Evolutionary conservation across 1,284 basidiomycete species (phyloP).

Genomic region (Mycena citricolor): DNA sequence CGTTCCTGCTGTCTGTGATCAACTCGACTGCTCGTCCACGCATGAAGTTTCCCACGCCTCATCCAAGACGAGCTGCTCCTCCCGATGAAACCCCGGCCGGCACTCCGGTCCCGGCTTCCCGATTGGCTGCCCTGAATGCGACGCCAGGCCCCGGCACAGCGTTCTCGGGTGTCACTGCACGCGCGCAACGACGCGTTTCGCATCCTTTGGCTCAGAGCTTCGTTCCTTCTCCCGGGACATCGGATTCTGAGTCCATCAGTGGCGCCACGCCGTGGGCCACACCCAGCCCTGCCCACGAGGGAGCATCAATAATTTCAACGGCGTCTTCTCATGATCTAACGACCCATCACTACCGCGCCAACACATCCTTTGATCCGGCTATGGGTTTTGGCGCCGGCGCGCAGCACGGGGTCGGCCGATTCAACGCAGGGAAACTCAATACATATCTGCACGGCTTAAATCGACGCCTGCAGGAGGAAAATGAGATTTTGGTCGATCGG

Average conservation of each 20-base stretch:
- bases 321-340: constrained; percentile 84
- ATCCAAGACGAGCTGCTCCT: constrained; percentile 42
- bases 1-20: constrained; percentile 76
- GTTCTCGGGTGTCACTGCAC: constrained; percentile 65
- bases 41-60: constrained; percentile 63
- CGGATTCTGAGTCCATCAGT: constrained; percentile 31
- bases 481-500: constrained; percentile 56
- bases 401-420: constrained; percentile 56
- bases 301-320: constrained; percentile 70
- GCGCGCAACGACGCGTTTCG: constrained; percentile 44
- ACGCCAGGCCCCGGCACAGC: constrained; percentile 40
- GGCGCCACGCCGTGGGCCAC: constrained; percentile 21
- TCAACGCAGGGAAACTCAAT: constrained; percentile 81
- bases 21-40: constrained; percentile 75
- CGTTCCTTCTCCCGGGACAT: constrained; percentile 35
- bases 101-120: constrained; percentile 30
- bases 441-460: constrained; percentile 81
- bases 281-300: constrained; percentile 29
- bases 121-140: constrained; percentile 10
- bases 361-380: constrained; percentile 81
- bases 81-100: constrained; percentile 37
- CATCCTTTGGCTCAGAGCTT: constrained; percentile 60
- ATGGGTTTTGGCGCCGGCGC: constrained; percentile 63
- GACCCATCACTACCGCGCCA: constrained; percentile 67
- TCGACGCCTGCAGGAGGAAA: constrained; percentile 77